Conservation (phyloP, 805 yeast genomes). For the Jamesozyma lodderae region DNA sequence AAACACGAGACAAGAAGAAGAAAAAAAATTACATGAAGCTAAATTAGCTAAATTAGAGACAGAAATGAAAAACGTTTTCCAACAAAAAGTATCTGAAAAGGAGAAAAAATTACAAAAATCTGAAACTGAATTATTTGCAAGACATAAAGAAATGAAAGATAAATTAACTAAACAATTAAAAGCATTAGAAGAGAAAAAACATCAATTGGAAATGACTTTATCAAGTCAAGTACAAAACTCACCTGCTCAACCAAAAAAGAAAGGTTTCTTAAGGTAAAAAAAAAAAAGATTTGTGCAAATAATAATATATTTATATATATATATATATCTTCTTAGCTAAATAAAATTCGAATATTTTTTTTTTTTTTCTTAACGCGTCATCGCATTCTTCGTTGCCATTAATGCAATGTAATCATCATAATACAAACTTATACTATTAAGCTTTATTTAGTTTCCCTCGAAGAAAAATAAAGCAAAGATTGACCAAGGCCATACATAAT, state of each 20-base stretch:
- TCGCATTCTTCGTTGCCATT: too few species aligned
- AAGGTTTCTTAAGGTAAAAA: slow-evolving; percentile 56
- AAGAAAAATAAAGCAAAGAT: not conserved
- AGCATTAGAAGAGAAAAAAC: slow-evolving; percentile 84
- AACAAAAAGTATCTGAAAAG: slow-evolving; percentile 91
- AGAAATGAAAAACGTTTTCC: slow-evolving; percentile 94
- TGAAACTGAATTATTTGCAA: slow-evolving; percentile 89
- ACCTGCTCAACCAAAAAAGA: slow-evolving; percentile 56
- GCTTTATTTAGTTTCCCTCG: not conserved
- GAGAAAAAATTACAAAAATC: slow-evolving; percentile 94
- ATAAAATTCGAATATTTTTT: too few species aligned
- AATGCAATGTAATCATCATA: too few species aligned
- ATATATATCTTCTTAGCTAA: too few species aligned
- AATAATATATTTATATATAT: slow-evolving; percentile 1
- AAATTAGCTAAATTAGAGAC: slow-evolving; percentile 88
- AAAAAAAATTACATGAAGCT: slow-evolving; percentile 85
- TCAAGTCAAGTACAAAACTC: slow-evolving; percentile 31
- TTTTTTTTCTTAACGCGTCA: not conserved
- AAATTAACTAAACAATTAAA: slow-evolving; percentile 80
- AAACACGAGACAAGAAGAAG: slow-evolving; percentile 84
- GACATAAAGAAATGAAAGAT: slow-evolving; percentile 96
- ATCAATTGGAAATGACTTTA: slow-evolving; percentile 51
- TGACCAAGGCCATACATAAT: too few species aligned
- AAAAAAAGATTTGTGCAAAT: not conserved
- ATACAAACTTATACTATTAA: too few species aligned